These are phyloP conservation scores for Brassica carinata DNA, from an alignment of 345 rosid genomes.

Conservation along the genomic window DNA sequence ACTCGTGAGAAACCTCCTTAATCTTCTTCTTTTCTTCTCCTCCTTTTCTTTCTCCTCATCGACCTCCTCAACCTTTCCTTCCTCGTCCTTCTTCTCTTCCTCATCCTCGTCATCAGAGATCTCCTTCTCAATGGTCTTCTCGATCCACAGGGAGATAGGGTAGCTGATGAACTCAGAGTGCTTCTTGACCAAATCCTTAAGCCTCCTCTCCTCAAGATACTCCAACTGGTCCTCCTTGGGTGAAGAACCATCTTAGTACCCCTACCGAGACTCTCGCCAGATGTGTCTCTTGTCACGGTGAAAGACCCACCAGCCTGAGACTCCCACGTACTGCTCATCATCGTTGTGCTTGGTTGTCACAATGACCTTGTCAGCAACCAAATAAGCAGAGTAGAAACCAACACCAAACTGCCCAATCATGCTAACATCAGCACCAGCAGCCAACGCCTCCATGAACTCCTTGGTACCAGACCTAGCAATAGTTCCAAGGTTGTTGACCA, in stretches of 20 bases:
- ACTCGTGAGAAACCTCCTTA: slow-evolving; percentile 87
- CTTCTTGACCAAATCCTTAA: slow-evolving; percentile 86
- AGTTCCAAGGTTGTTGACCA: background rate
- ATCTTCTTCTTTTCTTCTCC: slow-evolving; percentile 89
- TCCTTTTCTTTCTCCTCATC: slow-evolving; percentile 77
- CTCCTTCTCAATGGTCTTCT: slow-evolving; percentile 89
- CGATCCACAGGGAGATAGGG: slow-evolving; percentile 83
- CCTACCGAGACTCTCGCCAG: slow-evolving; percentile 75
- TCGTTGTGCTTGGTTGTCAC: background rate
- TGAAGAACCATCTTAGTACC: slow-evolving; percentile 75
- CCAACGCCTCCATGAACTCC: background rate
- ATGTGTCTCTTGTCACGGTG: slow-evolving; percentile 71
- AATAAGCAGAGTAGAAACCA: background rate
- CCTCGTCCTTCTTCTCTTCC: slow-evolving; percentile 84
- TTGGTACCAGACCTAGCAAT: background rate
- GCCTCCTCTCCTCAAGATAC: slow-evolving; percentile 84
- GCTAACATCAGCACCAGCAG: background rate
- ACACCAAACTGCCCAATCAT: background rate
- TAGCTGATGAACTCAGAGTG: slow-evolving; percentile 95
- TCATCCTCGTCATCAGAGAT: slow-evolving; percentile 88
- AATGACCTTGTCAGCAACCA: background rate
- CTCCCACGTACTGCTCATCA: slow-evolving; percentile 72
- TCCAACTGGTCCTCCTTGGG: slow-evolving; percentile 89
- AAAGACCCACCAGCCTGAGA: slow-evolving; percentile 95
- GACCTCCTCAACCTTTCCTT: slow-evolving; percentile 77